phyloP scores from a whole-genome alignment of 345 rosid species.

The Linum trigynum region DNA sequence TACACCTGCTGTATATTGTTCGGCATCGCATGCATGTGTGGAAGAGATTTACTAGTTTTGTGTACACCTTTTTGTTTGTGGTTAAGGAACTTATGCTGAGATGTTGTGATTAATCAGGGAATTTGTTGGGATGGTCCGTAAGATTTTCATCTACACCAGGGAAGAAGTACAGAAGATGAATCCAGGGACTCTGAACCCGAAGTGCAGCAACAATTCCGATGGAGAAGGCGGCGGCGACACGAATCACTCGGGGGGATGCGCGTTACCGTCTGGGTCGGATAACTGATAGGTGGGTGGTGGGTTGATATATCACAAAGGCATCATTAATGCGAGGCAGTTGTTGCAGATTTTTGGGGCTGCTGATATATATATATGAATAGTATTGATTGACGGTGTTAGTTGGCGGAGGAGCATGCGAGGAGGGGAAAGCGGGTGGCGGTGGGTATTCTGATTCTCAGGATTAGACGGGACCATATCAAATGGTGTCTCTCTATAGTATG shows the following conservation, averaged over 20 bases:
- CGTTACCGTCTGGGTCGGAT: background rate
- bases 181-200: conserved; percentile 38
- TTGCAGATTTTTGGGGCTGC: no score
- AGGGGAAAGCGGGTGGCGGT: no score
- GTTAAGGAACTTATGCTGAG: background rate
- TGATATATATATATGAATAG: no score
- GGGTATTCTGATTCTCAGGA: no score
- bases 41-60: no score
- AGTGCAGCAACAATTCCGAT: conserved; percentile 6
- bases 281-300: background rate
- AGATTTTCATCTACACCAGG: conserved; percentile 52
- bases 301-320: background rate
- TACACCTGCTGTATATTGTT: background rate
- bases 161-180: conserved; percentile 80
- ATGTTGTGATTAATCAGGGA: conserved; percentile 36
- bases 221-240: background rate
- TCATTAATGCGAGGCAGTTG: background rate
- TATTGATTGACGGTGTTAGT: no score
- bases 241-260: background rate
- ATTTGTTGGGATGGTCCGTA: conserved; percentile 67
- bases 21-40: background rate
- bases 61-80: background rate
- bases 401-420: no score
- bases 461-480: no score
- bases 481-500: no score